Evolutionary conservation across 2,329 filamentous ascomycete genomes (phyloP).

Genomic region (Pseudogymnoascus destructans): DNA sequence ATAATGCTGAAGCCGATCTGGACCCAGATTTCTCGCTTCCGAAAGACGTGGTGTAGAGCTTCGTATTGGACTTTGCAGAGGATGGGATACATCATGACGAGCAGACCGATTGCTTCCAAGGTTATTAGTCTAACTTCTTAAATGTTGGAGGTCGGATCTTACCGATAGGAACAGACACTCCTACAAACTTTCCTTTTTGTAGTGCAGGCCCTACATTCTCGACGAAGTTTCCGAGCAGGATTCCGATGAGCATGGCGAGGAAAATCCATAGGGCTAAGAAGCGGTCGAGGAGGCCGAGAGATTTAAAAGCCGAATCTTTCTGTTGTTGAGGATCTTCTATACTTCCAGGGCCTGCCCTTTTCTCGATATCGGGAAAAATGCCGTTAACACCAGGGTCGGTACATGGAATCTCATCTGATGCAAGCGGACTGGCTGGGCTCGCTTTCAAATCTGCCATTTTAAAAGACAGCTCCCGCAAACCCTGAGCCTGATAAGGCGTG

Average conservation of each 20-base stretch:
- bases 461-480: not conserved
- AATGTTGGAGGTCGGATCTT: conserved; percentile 14
- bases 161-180: conserved; percentile 51
- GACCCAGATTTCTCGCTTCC: conserved; percentile 52
- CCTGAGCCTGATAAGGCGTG: not conserved
- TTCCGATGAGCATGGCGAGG: conserved; percentile 52
- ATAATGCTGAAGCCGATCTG: conserved; percentile 67
- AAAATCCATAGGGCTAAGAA: conserved; percentile 48
- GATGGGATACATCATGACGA: conserved; percentile 94
- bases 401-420: not conserved
- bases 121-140: too few relatives aligned
- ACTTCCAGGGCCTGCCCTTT: not conserved
- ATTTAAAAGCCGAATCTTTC: conserved; percentile 13
- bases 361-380: not conserved
- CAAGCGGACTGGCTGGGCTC: not conserved
- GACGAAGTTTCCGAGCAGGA: conserved; percentile 51
- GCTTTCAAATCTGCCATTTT: not conserved
- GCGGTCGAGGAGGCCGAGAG: conserved; percentile 35
- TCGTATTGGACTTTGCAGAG: conserved; percentile 78
- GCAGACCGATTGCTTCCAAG: conserved; percentile 43
- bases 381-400: not conserved
- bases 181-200: conserved; percentile 48
- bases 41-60: conserved; percentile 53
- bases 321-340: not conserved
- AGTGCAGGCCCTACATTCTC: conserved; percentile 39